These are phyloP conservation scores for Hanseniaspora jakobsenii DNA, from an alignment of 805 yeast species.

Conservation along the genomic window DNA sequence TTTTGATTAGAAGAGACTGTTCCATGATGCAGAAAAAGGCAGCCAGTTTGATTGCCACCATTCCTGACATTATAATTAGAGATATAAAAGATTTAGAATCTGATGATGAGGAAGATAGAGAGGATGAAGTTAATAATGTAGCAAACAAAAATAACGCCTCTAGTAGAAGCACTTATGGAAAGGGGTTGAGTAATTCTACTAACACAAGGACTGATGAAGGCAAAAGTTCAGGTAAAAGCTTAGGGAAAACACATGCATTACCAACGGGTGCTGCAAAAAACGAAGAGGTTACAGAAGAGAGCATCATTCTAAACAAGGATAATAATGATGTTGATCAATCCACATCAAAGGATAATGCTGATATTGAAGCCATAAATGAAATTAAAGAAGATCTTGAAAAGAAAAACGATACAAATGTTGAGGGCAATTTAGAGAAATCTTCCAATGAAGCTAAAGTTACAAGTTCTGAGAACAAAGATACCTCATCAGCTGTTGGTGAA, in stretches of 20 bases:
- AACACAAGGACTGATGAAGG: too few relatives aligned
- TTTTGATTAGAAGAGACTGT: constrained; percentile 82
- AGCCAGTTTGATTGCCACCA: constrained; percentile 57
- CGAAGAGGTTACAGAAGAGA: constrained; percentile 16
- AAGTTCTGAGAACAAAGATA: background rate
- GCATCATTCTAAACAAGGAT: background rate
- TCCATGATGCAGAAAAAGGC: constrained; percentile 92
- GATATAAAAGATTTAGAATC: constrained; percentile 38
- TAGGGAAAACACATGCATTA: too few relatives aligned
- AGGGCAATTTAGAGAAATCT: too few relatives aligned
- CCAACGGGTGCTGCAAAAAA: constrained; percentile 18
- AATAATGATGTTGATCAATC: background rate
- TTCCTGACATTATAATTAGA: constrained; percentile 76
- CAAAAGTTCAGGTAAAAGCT: too few relatives aligned
- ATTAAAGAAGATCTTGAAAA: too few relatives aligned
- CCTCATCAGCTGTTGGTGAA: too few relatives aligned
- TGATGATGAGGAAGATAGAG: constrained; percentile 19
- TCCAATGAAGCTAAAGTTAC: too few relatives aligned
- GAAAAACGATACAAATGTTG: too few relatives aligned
- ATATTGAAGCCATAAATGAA: too few relatives aligned
- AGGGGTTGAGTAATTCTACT: too few relatives aligned
- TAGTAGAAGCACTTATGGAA: too few relatives aligned
- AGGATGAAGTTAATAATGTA: constrained; percentile 29
- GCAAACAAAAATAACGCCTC: too few relatives aligned
- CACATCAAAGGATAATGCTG: constrained; percentile 14